phyloP scores from a whole-genome alignment of 257 asterid species.

The Primulina tabacum region DNA sequence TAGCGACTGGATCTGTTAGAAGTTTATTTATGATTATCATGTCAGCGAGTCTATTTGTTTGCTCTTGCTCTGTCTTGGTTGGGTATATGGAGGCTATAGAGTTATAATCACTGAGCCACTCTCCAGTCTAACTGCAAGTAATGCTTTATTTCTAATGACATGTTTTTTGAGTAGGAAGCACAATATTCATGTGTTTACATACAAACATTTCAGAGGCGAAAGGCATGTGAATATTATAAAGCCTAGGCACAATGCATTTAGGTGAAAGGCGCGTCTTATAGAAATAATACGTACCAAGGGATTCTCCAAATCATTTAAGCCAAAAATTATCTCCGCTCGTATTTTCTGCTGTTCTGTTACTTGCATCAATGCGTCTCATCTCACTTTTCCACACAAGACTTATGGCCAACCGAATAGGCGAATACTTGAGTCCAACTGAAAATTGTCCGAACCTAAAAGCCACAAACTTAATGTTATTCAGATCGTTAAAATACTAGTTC shows the following conservation, averaged over 20 bases:
- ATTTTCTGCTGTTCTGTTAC: too few relatives aligned
- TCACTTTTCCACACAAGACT: too few relatives aligned
- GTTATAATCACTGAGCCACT: neutral
- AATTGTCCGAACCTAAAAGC: too few relatives aligned
- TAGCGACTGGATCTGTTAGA: constrained; percentile 13
- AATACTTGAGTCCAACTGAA: too few relatives aligned
- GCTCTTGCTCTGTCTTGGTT: constrained; percentile 11
- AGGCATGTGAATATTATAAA: neutral
- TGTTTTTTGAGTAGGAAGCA: constrained; percentile 24
- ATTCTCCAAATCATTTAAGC: too few relatives aligned
- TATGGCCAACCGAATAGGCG: too few relatives aligned
- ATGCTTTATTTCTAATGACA: neutral
- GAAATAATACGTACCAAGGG: constrained; percentile 3
- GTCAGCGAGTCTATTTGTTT: neutral
- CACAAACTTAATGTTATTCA: too few relatives aligned
- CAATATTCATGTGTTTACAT: neutral
- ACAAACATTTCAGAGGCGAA: constrained; percentile 10
- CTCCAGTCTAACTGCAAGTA: neutral
- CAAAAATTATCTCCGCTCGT: too few relatives aligned
- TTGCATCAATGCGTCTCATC: too few relatives aligned
- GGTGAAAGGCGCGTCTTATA: constrained; percentile 11
- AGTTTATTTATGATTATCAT: constrained; percentile 15
- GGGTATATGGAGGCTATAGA: neutral
- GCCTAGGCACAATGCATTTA: too few relatives aligned
- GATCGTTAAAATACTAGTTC: too few relatives aligned